A percentile compares a stretch with the other conserved stretches of the same genome.
Conservation (phyloP, 2,329 filamentous ascomycete species). For the Colletotrichum lupini region DNA sequence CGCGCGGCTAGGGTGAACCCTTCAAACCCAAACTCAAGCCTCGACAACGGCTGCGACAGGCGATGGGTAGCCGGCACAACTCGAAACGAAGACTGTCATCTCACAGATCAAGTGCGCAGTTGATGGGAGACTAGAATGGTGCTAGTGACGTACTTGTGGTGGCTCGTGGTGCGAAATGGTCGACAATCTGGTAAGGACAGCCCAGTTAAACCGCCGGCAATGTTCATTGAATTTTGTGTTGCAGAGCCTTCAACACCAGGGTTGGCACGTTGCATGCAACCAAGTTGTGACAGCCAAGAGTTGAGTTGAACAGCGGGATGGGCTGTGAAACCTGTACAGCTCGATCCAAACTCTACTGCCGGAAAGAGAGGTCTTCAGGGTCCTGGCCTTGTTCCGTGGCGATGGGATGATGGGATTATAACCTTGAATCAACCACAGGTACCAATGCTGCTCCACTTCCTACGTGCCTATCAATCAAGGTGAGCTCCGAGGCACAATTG, state of each 20-base stretch:
- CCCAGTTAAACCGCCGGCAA: not conserved
- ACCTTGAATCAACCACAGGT: slow-evolving; percentile 18
- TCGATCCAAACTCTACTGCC: slow-evolving; percentile 6
- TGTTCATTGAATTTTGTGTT: not conserved
- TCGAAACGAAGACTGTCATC: slow-evolving; percentile 14
- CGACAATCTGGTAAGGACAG: not conserved
- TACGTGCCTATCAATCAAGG: not conserved
- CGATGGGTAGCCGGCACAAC: not conserved
- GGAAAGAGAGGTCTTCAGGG: not conserved
- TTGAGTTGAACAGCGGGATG: slow-evolving; percentile 22
- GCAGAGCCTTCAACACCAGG: not conserved
- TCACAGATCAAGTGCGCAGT: not conserved
- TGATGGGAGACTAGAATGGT: too few relatives aligned
- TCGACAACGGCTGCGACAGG: not conserved
- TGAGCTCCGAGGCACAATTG: not conserved
- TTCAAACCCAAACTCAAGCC: not conserved
- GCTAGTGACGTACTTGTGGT: not conserved
- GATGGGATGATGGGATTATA: slow-evolving; percentile 18
- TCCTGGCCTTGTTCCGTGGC: not conserved
- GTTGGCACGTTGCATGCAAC: not conserved
- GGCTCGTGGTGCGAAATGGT: not conserved
- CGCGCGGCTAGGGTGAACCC: slow-evolving; percentile 21
- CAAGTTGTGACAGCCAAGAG: not conserved
- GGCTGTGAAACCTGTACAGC: slow-evolving; percentile 12
- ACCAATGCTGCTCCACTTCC: not conserved